A percentile compares a stretch with the other conserved stretches of the same genome.
Conservation (phyloP, 495 filamentous ascomycete species). For the Talaromyces trachyspermus region DNA sequence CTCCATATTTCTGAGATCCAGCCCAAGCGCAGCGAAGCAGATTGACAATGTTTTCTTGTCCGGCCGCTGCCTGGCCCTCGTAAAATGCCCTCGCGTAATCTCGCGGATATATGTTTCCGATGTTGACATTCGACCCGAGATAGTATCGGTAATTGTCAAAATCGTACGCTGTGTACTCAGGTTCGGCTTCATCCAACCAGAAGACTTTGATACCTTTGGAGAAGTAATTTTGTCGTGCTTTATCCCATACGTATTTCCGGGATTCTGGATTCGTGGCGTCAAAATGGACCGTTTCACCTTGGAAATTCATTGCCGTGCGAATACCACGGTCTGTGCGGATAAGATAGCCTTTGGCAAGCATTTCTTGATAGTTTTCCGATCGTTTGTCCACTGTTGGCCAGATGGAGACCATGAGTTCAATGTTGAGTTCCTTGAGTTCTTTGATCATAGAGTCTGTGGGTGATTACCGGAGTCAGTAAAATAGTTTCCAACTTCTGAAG, state of each 20-base stretch:
- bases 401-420: slow-evolving; percentile 54
- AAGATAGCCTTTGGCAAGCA: slow-evolving; percentile 45
- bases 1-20: slow-evolving; percentile 52
- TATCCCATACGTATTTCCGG: slow-evolving; percentile 46
- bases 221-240: slow-evolving; percentile 47
- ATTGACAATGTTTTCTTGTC: slow-evolving; percentile 46
- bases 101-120: slow-evolving; percentile 50
- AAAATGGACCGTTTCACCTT: slow-evolving; percentile 47
- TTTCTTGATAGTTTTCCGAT: slow-evolving; percentile 46
- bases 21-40: slow-evolving; percentile 53
- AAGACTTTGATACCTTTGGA: slow-evolving; percentile 49
- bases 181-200: slow-evolving; percentile 57
- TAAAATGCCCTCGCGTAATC: slow-evolving; percentile 50
- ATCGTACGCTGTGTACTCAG: slow-evolving; percentile 51
- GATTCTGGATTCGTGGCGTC: slow-evolving; percentile 50
- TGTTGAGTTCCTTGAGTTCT: slow-evolving; percentile 42
- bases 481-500: too few species aligned
- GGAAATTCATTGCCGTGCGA: slow-evolving; percentile 42
- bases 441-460: slow-evolving; percentile 43
- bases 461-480: neutral
- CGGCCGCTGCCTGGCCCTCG: slow-evolving; percentile 43
- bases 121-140: slow-evolving; percentile 40
- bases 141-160: slow-evolving; percentile 54
- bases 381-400: slow-evolving; percentile 50
- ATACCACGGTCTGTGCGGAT: slow-evolving; percentile 48